These are phyloP conservation scores for Kodamaea plutei DNA, from an alignment of 1,139 yeast genomes.

Conservation along the genomic window DNA sequence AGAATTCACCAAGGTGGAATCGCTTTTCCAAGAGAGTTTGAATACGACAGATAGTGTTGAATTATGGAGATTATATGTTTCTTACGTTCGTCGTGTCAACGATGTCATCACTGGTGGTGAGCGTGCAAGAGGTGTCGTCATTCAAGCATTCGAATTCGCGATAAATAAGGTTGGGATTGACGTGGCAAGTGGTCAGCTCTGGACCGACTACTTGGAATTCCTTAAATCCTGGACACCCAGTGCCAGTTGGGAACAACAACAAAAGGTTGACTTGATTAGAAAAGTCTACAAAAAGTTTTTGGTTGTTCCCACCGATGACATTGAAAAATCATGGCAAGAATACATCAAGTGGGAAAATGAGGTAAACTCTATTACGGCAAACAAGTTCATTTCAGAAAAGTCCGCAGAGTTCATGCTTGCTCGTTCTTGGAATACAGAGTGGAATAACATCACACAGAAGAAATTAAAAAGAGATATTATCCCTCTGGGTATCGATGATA, in stretches of 20 bases:
- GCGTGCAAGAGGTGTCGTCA: constrained; percentile 69
- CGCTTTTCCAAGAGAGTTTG: constrained; percentile 59
- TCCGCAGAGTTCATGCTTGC: constrained; percentile 90
- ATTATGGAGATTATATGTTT: constrained; percentile 71
- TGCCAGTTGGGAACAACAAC: constrained; percentile 84
- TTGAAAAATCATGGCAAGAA: constrained; percentile 77
- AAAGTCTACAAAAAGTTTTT: constrained; percentile 70
- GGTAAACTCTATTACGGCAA: constrained; percentile 69
- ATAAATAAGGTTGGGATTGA: constrained; percentile 76
- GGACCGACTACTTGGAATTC: constrained; percentile 83
- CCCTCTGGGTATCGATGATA: constrained; percentile 24
- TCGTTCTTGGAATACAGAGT: constrained; percentile 71
- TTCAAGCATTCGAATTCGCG: constrained; percentile 84
- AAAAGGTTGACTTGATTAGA: constrained; percentile 72
- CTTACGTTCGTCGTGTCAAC: constrained; percentile 75
- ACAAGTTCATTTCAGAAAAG: constrained; percentile 79
- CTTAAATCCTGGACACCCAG: constrained; percentile 74
- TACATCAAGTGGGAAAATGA: constrained; percentile 84
- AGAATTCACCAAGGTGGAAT: constrained; percentile 65
- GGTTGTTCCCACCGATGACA: constrained; percentile 64
- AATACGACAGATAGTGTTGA: constrained; percentile 57
- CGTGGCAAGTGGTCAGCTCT: constrained; percentile 63
- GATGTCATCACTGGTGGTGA: constrained; percentile 83
- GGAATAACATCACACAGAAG: constrained; percentile 54
- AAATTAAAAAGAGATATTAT: constrained; percentile 31